phyloP scores from a whole-genome alignment of 768 basidiomycete species.

The Tylopilus rubrobrunneus region DNA sequence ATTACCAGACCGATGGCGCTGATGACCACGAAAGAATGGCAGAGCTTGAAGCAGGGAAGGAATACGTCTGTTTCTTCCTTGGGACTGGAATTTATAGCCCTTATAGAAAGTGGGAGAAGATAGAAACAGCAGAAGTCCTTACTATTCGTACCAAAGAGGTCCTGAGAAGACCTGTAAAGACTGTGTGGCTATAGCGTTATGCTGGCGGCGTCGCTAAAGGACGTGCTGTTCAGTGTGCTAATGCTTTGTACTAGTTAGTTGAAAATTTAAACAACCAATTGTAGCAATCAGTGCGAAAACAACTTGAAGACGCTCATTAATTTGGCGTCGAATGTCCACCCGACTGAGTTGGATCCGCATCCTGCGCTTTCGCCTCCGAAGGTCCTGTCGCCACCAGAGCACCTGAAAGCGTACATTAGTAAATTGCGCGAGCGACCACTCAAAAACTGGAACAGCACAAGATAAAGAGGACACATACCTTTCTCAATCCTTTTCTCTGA shows the following conservation, averaged over 20 bases:
- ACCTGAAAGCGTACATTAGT: neutral
- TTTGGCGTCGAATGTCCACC: neutral
- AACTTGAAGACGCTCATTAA: neutral
- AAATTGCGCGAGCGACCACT: neutral
- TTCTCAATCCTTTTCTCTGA: neutral
- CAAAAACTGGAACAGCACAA: neutral
- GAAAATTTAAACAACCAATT: neutral
- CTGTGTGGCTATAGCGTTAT: conserved; percentile 17
- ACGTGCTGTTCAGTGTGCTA: neutral
- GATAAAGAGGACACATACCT: conserved; percentile 3
- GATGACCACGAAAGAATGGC: conserved; percentile 8
- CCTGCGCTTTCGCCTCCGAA: neutral
- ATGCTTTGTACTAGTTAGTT: neutral
- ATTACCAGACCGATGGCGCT: conserved; percentile 19
- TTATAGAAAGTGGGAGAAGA: conserved; percentile 21
- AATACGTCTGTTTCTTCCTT: conserved; percentile 21
- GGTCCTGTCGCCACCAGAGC: too few species aligned
- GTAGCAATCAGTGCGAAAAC: neutral
- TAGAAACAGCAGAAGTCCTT: conserved; percentile 14
- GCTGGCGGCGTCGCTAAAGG: neutral
- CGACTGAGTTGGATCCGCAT: neutral
- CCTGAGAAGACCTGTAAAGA: conserved; percentile 5
- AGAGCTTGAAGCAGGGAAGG: conserved; percentile 11
- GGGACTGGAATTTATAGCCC: conserved; percentile 21
- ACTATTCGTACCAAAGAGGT: conserved; percentile 18